Evolutionary conservation across 2,329 filamentous ascomycete genomes (phyloP), one percentile per base, ranked within the genome.

Genomic region (Teratosphaeria nubilosa): DNA sequence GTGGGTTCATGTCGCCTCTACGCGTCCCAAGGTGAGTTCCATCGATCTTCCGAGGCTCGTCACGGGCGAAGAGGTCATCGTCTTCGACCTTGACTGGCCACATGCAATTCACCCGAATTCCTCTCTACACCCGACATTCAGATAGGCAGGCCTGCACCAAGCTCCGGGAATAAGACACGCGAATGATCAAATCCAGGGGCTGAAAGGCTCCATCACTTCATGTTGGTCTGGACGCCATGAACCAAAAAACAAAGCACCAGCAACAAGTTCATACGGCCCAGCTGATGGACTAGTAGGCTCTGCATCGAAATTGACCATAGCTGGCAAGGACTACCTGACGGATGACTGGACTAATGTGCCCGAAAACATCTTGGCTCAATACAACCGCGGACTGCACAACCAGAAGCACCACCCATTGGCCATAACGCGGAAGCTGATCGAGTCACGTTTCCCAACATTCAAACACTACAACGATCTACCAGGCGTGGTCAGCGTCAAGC

Each of bases 361-460:
- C 3, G 67, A 81, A 27, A 87, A 86, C 57, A 91, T 99, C 62
- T 76, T 91, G 53, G 78, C 84, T 24, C 84, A 88, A 58, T 82
- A 95, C 53, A 81, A 85, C 53, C 87, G 90, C 61, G 85, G 83
- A 57, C 80, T 99, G n/a, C 94, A 99, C 74, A 81, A 95, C n/a
- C 85, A 94, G 69, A 83, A 86, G 61, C 86, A 96, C 73, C 94
- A 99, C 70, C 94, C 94, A 25, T 80, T 99, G 37, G 84, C 83
- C 65, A 95, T 97, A 68, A 97, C 94, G 11, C 86, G 94, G 45
- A 84, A 91, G 67, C 86, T 99, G 62, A 95, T 99, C 69, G 89
- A 97, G 76, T 90, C 89, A 57, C 86, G 87, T 62, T 99, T 97
- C 71, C 86, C 90, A 0, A 71, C 81, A 10, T 96, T 86, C 76